Conservation (phyloP, 441 rosid genomes). For the Croton laevigatus region DNA sequence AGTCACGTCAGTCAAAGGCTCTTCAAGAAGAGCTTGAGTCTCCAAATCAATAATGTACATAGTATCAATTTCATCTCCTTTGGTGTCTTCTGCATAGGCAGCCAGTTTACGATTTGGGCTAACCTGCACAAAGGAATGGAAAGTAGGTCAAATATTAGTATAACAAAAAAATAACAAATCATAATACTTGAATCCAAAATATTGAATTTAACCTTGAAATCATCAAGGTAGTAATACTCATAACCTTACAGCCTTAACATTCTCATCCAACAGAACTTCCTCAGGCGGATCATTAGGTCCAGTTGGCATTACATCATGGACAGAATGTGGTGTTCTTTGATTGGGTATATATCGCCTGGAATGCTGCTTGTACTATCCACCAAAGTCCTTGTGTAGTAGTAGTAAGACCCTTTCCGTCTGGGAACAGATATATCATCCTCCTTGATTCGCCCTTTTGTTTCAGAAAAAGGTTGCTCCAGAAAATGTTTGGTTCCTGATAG, state of each 20-base stretch:
- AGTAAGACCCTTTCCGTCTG: conserved; percentile 58
- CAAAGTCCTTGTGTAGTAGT: conserved; percentile 62
- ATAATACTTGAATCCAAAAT: not conserved
- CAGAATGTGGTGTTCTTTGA: conserved; percentile 44
- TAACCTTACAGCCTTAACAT: conserved; percentile 58
- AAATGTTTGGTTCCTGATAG: conserved; percentile 57
- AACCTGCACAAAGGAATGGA: conserved; percentile 36
- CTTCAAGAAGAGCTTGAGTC: conserved; percentile 40
- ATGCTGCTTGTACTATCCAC: conserved; percentile 71
- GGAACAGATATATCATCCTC: conserved; percentile 87
- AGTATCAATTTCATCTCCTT: conserved; percentile 76
- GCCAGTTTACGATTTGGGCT: conserved; percentile 72
- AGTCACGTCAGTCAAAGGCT: conserved; percentile 58
- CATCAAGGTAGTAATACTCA: conserved; percentile 53
- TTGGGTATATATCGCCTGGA: conserved; percentile 51
- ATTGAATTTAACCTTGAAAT: conserved; percentile 51
- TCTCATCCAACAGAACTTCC: conserved; percentile 85
- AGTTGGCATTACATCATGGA: conserved; percentile 62
- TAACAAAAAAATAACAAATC: not conserved
- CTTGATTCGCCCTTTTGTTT: conserved; percentile 74
- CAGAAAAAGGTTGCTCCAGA: conserved; percentile 59
- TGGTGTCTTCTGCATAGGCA: conserved; percentile 84
- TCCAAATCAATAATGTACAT: conserved; percentile 70
- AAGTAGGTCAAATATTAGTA: not conserved
- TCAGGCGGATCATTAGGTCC: conserved; percentile 77